Conservation (phyloP, 495 filamentous ascomycete species). For the Podospora bellae-mahoneyi region DNA sequence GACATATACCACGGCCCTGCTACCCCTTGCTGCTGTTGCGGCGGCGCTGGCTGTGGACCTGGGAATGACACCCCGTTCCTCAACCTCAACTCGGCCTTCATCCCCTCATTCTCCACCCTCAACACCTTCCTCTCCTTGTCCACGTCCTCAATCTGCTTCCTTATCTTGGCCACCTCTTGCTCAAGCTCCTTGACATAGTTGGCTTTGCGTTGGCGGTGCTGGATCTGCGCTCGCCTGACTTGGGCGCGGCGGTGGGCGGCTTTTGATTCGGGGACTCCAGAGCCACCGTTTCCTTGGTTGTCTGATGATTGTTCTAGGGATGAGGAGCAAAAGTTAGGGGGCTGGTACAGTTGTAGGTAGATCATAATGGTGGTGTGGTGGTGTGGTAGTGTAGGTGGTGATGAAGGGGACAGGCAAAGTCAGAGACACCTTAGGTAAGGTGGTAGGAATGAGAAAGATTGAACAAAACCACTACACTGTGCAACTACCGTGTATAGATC, state of each 20-base stretch:
- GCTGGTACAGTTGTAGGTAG: neutral
- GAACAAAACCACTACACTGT: too few relatives aligned
- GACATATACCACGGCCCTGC: conserved; percentile 5
- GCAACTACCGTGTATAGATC: too few relatives aligned
- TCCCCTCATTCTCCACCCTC: conserved; percentile 38
- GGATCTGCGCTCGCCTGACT: conserved; percentile 50
- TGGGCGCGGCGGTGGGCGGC: conserved; percentile 45
- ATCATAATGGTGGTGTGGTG: neutral
- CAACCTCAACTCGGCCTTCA: conserved; percentile 3
- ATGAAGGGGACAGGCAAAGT: neutral
- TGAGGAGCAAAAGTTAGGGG: neutral
- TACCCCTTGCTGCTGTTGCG: conserved; percentile 10
- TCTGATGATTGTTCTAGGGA: neutral
- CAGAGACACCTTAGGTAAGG: too few relatives aligned
- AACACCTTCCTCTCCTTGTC: conserved; percentile 34
- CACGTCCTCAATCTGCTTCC: conserved; percentile 41
- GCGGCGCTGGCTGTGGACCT: neutral
- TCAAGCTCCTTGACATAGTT: conserved; percentile 52
- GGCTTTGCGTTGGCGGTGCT: conserved; percentile 51
- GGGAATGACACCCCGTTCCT: neutral
- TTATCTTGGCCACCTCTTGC: conserved; percentile 42
- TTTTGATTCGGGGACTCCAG: conserved; percentile 23
- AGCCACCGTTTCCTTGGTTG: neutral
- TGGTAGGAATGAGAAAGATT: too few relatives aligned
- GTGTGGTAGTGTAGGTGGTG: neutral